These are phyloP conservation scores for Zarea fungicola DNA, from an alignment of 2,329 filamentous ascomycete genomes.

Conservation along the genomic window DNA sequence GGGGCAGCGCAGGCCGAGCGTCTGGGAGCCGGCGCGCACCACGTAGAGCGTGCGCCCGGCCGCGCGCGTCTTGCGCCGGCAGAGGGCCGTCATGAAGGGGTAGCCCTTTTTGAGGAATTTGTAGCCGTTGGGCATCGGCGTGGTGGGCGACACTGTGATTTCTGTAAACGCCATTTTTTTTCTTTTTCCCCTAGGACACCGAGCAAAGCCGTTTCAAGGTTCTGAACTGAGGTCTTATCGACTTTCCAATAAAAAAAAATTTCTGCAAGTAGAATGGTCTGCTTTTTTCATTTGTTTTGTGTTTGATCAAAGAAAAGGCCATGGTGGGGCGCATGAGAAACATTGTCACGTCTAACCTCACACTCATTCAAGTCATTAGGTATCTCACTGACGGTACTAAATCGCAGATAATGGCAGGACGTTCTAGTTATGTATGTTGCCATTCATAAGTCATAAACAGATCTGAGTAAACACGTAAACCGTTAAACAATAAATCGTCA, in stretches of 20 bases:
- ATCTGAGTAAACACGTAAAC: neutral
- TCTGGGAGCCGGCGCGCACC: conserved; percentile 24
- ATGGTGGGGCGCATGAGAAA: neutral
- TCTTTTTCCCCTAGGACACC: too few species aligned
- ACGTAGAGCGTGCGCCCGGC: conserved; percentile 30
- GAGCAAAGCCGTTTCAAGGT: too few species aligned
- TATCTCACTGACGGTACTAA: too few species aligned
- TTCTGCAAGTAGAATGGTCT: too few species aligned
- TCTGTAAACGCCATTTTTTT: conserved; percentile 15
- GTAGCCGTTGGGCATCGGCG: conserved; percentile 35
- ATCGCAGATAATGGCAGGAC: too few species aligned
- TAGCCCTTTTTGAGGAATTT: conserved; percentile 37
- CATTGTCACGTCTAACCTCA: too few species aligned
- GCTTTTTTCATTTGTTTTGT: neutral
- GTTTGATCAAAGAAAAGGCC: neutral
- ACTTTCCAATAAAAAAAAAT: too few species aligned
- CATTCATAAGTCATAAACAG: conserved; percentile 8
- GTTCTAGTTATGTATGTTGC: neutral
- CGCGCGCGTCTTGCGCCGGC: conserved; percentile 32
- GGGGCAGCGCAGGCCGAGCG: conserved; percentile 37
- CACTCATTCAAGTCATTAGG: too few species aligned
- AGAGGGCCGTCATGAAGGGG: conserved; percentile 36
- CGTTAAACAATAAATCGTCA: neutral
- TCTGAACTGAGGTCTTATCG: too few species aligned
- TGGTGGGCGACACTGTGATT: conserved; percentile 18